Evolutionary conservation across 2,329 filamentous ascomycete genomes (phyloP).

Genomic region (Graphilbum ipis-grandicollis): DNA sequence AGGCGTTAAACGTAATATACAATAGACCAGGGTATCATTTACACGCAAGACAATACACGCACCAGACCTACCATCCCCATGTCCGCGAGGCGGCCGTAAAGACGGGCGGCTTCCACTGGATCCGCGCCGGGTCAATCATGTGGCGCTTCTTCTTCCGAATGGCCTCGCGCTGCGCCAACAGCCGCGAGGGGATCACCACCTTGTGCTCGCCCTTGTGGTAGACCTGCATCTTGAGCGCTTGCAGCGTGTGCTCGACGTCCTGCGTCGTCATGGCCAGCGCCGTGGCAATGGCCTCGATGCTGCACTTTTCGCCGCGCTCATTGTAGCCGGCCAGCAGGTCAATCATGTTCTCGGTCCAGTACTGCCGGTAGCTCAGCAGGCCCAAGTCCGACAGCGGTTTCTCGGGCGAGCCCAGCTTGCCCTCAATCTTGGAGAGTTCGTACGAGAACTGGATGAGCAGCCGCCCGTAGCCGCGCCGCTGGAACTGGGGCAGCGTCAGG

Average conservation of each 20-base stretch:
- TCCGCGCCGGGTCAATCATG: constrained; percentile 56
- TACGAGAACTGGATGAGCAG: constrained; percentile 95
- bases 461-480: constrained; percentile 83
- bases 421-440: constrained; percentile 87
- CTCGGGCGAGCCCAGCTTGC: constrained; percentile 87
- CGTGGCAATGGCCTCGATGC: constrained; percentile 68
- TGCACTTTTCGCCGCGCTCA: constrained; percentile 53
- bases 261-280: constrained; percentile 88
- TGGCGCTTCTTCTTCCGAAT: constrained; percentile 62
- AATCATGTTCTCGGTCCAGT: constrained; percentile 91
- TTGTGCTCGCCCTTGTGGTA: constrained; percentile 96
- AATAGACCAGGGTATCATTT: too few species aligned
- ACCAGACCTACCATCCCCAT: constrained; percentile 65
- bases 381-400: constrained; percentile 92
- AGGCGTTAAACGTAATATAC: too few species aligned
- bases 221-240: constrained; percentile 85
- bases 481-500: constrained; percentile 86
- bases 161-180: constrained; percentile 65
- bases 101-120: constrained; percentile 93
- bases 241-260: constrained; percentile 87
- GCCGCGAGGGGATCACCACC: constrained; percentile 73
- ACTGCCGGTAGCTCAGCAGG: constrained; percentile 84
- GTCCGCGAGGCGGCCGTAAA: constrained; percentile 81
- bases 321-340: constrained; percentile 64
- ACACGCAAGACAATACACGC: too few species aligned